Evolutionary conservation across 345 rosid species (phyloP).

Genomic region (Syzygium aromaticum): DNA sequence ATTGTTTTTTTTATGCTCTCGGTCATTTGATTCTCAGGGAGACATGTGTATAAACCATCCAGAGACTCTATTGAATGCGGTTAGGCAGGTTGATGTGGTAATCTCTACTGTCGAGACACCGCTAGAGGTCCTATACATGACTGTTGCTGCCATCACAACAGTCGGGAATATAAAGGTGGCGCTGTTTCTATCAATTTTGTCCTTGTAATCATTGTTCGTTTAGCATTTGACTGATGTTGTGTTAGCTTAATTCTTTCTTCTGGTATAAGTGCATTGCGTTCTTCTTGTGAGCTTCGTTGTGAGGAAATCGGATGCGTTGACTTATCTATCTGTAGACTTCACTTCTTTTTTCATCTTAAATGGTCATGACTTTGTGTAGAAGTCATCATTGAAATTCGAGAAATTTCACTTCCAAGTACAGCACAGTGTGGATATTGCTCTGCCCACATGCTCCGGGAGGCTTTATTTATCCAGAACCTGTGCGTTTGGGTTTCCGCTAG

Average conservation of each 20-base stretch:
- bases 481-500: not conserved
- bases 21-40: not conserved
- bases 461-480: not conserved
- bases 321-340: not conserved
- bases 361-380: not conserved
- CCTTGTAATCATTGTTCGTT: not conserved
- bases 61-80: not conserved
- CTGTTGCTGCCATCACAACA: not conserved
- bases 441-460: too few species aligned
- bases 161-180: not conserved
- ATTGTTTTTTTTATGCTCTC: not conserved
- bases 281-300: not conserved
- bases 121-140: not conserved
- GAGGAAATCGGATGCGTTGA: not conserved
- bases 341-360: not conserved
- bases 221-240: not conserved
- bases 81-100: slow-evolving; percentile 1
- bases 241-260: not conserved
- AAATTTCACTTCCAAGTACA: too few species aligned
- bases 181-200: not conserved
- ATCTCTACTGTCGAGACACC: slow-evolving; percentile 1
- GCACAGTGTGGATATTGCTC: too few species aligned
- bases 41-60: not conserved
- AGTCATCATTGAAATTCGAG: too few species aligned
- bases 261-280: not conserved